Evolutionary conservation across 345 rosid species (phyloP), one percentile per base, ranked within the genome.

Genomic region (Lagerstroemia speciosa): DNA sequence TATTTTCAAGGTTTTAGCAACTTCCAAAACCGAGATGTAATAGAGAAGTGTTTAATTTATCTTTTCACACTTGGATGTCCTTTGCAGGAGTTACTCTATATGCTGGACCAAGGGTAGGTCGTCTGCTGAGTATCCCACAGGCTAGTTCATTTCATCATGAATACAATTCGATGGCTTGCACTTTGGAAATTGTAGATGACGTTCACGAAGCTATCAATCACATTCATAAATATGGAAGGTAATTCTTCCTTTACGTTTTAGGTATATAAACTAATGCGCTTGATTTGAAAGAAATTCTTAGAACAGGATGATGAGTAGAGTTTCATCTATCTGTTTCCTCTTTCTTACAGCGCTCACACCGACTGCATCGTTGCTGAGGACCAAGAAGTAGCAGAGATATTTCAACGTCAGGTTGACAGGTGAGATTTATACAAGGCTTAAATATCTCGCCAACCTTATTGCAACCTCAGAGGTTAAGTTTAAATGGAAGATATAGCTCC

Each of bases 161-260:
- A 76, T 95, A 95, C 80, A 89, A 76, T 80, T 83, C 98, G 34
- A 68, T 78, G 86, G 87, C 89, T 37, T 92, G 98, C 83, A 87
- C 99, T 19, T 74, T 95, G 61, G 97, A 95, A 84, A 90, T 90
- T 74, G 97, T 92, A 48, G 89, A 95, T 61, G 96, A 95, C 40
- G 92, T 92, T 33, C 40, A 78, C 72, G 86, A 80, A 68, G 97
- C 99, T 67, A 85, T 95, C 65, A 81, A 85, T 74, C 99, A 95
- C 71, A 95, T 92, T 71, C 96, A 95, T 75, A 71, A 74, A 72
- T 85, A 95, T 83, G 99, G 99, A 77, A 95, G 99, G 99, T 81
- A 77, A 31, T 26, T 64, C 20, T 71, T 12, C 9, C 22, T 70
- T n/a, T 70, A 20, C 24, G 27, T 31, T 58, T 24, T 27, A 58